Base-by-base conservation (phyloP, 768 basidiomycete species). In the Podaxis pistillaris region DNA sequence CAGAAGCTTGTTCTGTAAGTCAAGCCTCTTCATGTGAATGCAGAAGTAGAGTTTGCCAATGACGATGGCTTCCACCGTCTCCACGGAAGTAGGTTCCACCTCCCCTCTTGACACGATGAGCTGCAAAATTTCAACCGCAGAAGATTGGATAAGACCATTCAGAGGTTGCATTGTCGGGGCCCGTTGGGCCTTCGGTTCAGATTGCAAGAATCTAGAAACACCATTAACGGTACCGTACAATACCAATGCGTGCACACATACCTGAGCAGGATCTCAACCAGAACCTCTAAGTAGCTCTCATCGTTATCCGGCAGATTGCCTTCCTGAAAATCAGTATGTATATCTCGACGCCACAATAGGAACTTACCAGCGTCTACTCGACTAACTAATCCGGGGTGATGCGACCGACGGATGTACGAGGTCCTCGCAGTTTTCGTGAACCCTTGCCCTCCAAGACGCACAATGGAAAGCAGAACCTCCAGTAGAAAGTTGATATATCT, bases 1-100 rank as follows among this genome's bases (percentile, higher is more conserved):
- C 3, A 98, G 83, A 54, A 96, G 83, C 71, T 95, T 96, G 80
- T 93, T 95, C 77, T 98, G 97, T 13, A 95, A 79, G 68, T 96
- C 91, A 44, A 94, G 83, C 38, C 87, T 82, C 41, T 75, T 77
- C 22, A 78, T 76, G 70, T 96, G 91, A 36, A 97, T 78, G 51
- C 82, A 87, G 53, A 83, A 79, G 72, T 86, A 94, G 1, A 96
- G 81, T 72, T 93, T 93, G 51, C 83, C 82, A 28, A 94, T 79
- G 50, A 96, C 79, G 6, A 82, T 81, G 4, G 85, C 81, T 71
- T 96, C 90, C 49, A 96, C 79, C 24, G 78, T 77, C 62, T 89
- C 84, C 1, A 93, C 78, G 0, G 82, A 71, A 17, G 82, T 67
- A 9, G 74, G 66, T 60, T 93, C 89, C 24, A 92, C 71, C 60